Conservation (phyloP, 495 filamentous ascomycete genomes). For the Aspergillus wentii region DNA sequence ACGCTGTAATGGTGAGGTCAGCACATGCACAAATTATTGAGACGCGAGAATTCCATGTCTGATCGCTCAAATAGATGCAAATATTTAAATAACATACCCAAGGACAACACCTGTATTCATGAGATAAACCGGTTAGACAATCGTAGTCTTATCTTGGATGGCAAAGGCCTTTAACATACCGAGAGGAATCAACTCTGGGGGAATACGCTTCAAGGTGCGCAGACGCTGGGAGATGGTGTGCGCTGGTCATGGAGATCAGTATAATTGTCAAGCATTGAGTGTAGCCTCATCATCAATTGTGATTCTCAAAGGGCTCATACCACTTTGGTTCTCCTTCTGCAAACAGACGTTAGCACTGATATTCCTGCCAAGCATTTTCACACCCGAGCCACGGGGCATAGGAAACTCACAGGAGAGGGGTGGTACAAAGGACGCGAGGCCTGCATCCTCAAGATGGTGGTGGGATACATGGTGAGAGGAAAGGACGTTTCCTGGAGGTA, state of each 20-base stretch:
- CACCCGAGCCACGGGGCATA: constrained; percentile 5
- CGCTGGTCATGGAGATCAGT: constrained; percentile 51
- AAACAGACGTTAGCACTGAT: constrained; percentile 32
- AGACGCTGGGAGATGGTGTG: constrained; percentile 97
- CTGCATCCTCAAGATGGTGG: constrained; percentile 53
- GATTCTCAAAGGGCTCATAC: constrained; percentile 47
- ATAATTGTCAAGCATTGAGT: constrained; percentile 4
- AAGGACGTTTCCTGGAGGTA: too few species aligned
- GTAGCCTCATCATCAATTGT: constrained; percentile 10
- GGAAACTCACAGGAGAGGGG: constrained; percentile 71
- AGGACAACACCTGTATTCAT: constrained; percentile 71
- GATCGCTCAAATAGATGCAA: constrained; percentile 11
- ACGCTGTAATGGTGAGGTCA: constrained; percentile 43
- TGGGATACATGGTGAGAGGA: constrained; percentile 58
- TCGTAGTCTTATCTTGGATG: too few species aligned
- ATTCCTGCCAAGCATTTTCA: constrained; percentile 16
- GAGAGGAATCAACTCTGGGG: constrained; percentile 90
- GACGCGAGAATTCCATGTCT: constrained; percentile 10
- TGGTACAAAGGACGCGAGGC: constrained; percentile 60
- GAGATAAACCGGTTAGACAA: constrained; percentile 16
- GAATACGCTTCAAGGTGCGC: constrained; percentile 78
- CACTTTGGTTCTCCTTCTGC: constrained; percentile 79
- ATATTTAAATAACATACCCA: constrained; percentile 42
- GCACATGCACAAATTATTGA: constrained; percentile 7
- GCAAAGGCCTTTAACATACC: constrained; percentile 51